Conservation (phyloP, 352 stramenopile genomes). For the Pythium apleroticum region DNA sequence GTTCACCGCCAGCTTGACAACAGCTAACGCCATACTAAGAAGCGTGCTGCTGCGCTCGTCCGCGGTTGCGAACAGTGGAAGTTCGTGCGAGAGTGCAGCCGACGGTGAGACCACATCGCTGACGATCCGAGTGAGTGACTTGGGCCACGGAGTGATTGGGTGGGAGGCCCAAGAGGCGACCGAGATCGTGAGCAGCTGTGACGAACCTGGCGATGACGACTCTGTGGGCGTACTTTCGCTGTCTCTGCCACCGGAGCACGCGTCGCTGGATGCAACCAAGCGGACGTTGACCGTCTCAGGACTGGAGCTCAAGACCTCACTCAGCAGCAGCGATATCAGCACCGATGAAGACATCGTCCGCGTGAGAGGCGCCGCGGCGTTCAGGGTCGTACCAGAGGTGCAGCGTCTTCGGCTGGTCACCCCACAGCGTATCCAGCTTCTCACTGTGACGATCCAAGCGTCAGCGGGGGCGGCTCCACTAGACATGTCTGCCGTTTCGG, state of each 20-base stretch:
- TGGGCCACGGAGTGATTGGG: slow-evolving; percentile 1
- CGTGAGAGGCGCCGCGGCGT: slow-evolving; percentile 10
- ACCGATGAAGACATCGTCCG: background rate
- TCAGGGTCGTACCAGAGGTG: slow-evolving; percentile 23
- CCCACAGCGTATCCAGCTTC: slow-evolving; percentile 15
- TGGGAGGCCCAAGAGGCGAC: background rate
- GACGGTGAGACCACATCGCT: background rate
- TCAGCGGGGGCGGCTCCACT: background rate
- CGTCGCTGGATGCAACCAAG: background rate
- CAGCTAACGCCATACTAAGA: slow-evolving; percentile 4
- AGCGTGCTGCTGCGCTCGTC: slow-evolving; percentile 1
- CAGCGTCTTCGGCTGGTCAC: slow-evolving; percentile 21
- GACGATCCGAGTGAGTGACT: slow-evolving; percentile 14
- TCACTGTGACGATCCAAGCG: slow-evolving; percentile 15
- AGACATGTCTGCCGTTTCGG: slow-evolving; percentile 8
- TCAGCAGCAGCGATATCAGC: background rate
- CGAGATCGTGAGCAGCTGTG: background rate
- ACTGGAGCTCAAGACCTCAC: background rate
- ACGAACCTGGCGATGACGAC: background rate
- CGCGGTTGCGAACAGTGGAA: background rate
- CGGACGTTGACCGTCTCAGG: slow-evolving; percentile 8
- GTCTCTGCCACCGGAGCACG: slow-evolving; percentile 2
- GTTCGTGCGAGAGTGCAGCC: background rate
- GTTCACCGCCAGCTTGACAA: slow-evolving; percentile 3
- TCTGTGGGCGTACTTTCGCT: background rate